A percentile compares a stretch with the other conserved stretches of the same genome.
These are phyloP conservation scores for Globisporangium megalacanthum DNA, from an alignment of 352 stramenopile species.

Conservation along the genomic window DNA sequence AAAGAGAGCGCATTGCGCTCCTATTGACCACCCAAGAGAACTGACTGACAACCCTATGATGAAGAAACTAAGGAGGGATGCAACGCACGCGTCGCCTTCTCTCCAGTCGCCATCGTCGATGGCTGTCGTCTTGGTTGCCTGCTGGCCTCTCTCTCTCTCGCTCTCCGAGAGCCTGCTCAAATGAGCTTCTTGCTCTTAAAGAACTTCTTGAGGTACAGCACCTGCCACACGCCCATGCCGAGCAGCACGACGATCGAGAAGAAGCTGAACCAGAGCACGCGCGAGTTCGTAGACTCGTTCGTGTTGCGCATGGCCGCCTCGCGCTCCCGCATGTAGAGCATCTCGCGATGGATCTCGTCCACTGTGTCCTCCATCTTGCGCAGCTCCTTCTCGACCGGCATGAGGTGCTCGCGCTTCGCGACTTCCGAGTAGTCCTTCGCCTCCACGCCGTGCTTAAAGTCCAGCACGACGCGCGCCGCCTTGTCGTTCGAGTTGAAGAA, in stretches of 20 bases:
- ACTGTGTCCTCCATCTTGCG: slow-evolving; percentile 88
- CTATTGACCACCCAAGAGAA: no score
- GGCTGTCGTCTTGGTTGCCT: no score
- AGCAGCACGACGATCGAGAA: slow-evolving; percentile 84
- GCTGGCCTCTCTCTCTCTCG: no score
- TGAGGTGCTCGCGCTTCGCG: slow-evolving; percentile 85
- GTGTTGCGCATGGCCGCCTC: slow-evolving; percentile 85
- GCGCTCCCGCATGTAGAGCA: slow-evolving; percentile 88
- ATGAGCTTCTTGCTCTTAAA: slow-evolving; percentile 93
- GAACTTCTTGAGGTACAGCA: slow-evolving; percentile 89
- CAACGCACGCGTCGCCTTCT: no score
- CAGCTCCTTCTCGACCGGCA: slow-evolving; percentile 86
- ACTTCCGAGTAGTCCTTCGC: slow-evolving; percentile 88
- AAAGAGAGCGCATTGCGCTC: no score
- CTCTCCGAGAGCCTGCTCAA: slow-evolving; percentile 23
- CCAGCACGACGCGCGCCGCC: slow-evolving; percentile 65
- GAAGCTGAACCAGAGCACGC: slow-evolving; percentile 89
- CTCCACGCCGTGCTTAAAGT: slow-evolving; percentile 86
- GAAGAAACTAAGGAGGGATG: no score
- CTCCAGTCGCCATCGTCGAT: no score
- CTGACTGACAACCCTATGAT: no score
- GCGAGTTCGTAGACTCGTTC: slow-evolving; percentile 87
- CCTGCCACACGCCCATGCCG: slow-evolving; percentile 83
- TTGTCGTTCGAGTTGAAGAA: slow-evolving; percentile 82
- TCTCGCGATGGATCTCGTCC: slow-evolving; percentile 86